Evolutionary conservation across 108 stramenopile species (phyloP), one percentile per base, ranked within the genome.

Genomic region (Epithemia pelagica): DNA sequence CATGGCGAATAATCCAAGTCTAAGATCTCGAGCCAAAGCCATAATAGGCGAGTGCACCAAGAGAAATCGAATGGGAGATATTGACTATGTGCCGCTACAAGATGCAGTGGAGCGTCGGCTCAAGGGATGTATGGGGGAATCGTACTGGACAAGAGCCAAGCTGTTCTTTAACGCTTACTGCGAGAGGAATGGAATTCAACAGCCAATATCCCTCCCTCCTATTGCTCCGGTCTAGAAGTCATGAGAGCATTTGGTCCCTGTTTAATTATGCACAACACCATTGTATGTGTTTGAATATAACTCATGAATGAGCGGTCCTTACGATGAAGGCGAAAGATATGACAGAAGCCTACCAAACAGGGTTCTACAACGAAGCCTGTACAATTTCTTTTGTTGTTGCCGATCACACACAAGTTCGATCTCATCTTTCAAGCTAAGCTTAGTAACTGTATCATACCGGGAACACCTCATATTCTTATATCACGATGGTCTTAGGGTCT

Each of bases 101-200:
- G 79, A 84, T 62, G 79, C 71, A 1, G 77, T 84, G 25, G 65
- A 66, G 52, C 66, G 55, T 30, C 60, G 66, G 25, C 77, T 84
- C 31, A 73, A 78, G n/a, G 26, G 74, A 15, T 33, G 53, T 24
- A 59, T 84, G 32, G 82, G 79, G 23, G 82, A 80, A 54, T 29
- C 64, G 31, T 75, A 84, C 32, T 84, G 82, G 82, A 28, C 53
- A 27, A 76, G 72, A 54, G 79, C 79, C 1, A 66, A 80, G 30
- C 58, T 52, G 58, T 65, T 73, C 27, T 54, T 73, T 74, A 28
- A 67, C 0, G 70, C 74, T 52, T 80, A 74, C 68, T 58, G 56
- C 21, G 37, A 46, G 37, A 46, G 37, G 15, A 46, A 46, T 46
- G 37, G 37, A 10, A 46, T 46, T 46, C 37, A 46, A 46, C 37